Evolutionary conservation across 176 grass and related monocot species (phyloP), one percentile per base, ranked within the genome.

Genomic region (Triticum timopheevii): DNA sequence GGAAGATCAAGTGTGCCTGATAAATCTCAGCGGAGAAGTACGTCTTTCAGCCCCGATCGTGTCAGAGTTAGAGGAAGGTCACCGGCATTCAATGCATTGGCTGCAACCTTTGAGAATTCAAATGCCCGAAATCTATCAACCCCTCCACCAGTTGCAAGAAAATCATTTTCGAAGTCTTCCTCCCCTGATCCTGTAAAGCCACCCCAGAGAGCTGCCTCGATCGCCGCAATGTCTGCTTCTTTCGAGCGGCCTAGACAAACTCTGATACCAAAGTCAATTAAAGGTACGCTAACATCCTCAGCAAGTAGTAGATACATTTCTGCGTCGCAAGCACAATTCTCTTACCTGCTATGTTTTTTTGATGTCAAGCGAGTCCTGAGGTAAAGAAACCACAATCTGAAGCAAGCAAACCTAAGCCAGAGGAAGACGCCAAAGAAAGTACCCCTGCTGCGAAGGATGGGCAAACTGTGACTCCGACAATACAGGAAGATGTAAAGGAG

Each of bases 21-120:
- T 80, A 96, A 91, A 90, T 95, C 97, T 45, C 93, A 98, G 81
- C 90, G 97, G 27, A 92, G 97, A 92, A 99, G 97, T 65, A 99
- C 96, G 89, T 99, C 97, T 33, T 99, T 99, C 85, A 99, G 97
- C 44, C 97, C 97, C 28, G 97, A 99, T 35, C 90, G 97, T 85
- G 92, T 93, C 39, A 90, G 94, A 83, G 97, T 99, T 49, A 79
- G 97, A 91, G 97, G 97, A 84, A 93, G 97, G 54, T 99, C 97
- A 45, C 97, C 97, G 54, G 94, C 94, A 79, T 99, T 99, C 76
- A 99, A 93, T 86, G 97, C 97, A 63, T 84, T 99, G 76, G 97
- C 97, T 83, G 94, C 97, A 45, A 99, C 91, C 82, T 99, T 99
- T 68, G 97, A 99, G 90, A 96, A 93, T 63, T 83, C 92, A 62